phyloP scores from a whole-genome alignment of 2,329 filamentous ascomycete genomes.

The Colletotrichum endophyticum region DNA sequence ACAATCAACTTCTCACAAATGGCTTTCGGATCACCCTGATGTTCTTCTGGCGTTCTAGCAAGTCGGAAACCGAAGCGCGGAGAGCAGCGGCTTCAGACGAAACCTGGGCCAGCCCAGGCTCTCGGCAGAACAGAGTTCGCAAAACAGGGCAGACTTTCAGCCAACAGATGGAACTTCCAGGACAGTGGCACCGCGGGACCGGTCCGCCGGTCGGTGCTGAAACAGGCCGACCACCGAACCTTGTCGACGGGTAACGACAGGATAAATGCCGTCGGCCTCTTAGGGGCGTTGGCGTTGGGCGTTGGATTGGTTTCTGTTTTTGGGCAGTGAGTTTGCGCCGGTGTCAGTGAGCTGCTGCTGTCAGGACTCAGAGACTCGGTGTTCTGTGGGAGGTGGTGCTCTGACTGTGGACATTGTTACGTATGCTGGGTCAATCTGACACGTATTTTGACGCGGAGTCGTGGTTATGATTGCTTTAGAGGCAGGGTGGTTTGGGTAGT shows the following conservation, averaged over 20 bases:
- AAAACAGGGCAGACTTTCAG: slow-evolving; percentile 2
- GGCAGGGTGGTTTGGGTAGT: not conserved
- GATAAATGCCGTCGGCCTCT: not conserved
- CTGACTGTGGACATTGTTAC: not conserved
- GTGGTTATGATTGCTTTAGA: not conserved
- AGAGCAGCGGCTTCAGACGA: not conserved
- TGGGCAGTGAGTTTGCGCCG: not conserved
- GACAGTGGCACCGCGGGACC: slow-evolving; percentile 9
- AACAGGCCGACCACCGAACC: slow-evolving; percentile 12
- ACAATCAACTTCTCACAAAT: not conserved
- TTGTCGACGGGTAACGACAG: not conserved
- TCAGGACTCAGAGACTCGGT: not conserved
- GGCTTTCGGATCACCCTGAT: not conserved
- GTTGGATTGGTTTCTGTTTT: not conserved
- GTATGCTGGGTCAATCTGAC: not conserved
- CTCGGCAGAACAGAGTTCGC: not conserved
- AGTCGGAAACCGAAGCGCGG: not conserved
- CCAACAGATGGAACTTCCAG: not conserved
- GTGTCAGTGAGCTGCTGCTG: not conserved
- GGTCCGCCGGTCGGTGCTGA: slow-evolving; percentile 10
- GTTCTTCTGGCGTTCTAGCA: not conserved
- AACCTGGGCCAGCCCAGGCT: not conserved
- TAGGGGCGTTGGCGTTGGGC: too few relatives aligned
- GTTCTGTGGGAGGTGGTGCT: not conserved
- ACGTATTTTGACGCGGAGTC: not conserved